Percentiles rank a stretch among this genome's conserved stretches.
phyloP scores from a whole-genome alignment of 371 early-diverging fungal genomes.

The Dichotomocladium elegans region DNA sequence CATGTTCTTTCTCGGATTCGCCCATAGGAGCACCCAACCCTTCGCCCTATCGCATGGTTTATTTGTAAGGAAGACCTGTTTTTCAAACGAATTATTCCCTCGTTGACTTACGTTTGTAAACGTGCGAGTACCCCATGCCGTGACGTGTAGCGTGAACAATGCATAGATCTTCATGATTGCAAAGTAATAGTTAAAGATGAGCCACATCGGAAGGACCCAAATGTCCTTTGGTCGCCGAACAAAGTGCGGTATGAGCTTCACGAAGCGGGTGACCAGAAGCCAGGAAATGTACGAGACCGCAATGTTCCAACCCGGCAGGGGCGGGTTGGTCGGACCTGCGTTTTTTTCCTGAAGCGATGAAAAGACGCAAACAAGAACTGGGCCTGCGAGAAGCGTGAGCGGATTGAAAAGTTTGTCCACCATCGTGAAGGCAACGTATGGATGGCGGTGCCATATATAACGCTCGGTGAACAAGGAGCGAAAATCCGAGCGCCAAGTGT shows the following conservation, averaged over 20 bases:
- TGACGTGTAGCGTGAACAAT: conserved; percentile 59
- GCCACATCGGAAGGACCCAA: conserved; percentile 55
- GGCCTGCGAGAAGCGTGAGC: conserved; percentile 64
- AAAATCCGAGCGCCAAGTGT: conserved; percentile 72
- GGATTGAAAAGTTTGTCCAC: conserved; percentile 73
- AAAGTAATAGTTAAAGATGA: conserved; percentile 62
- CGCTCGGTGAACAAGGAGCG: conserved; percentile 61
- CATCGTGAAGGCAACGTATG: conserved; percentile 72
- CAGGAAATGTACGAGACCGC: conserved; percentile 52
- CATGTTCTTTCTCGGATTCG: not conserved
- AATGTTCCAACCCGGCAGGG: conserved; percentile 49
- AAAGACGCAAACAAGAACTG: conserved; percentile 52
- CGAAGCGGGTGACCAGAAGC: conserved; percentile 54
- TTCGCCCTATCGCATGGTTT: conserved; percentile 4
- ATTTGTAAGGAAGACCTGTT: not conserved
- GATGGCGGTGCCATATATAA: conserved; percentile 59
- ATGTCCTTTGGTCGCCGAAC: conserved; percentile 58
- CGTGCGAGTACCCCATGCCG: conserved; percentile 63
- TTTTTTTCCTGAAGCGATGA: conserved; percentile 2
- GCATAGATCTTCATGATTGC: conserved; percentile 63
- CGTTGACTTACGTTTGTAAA: conserved; percentile 7
- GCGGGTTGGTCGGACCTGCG: conserved; percentile 11
- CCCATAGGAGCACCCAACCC: conserved; percentile 8
- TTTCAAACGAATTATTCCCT: not conserved
- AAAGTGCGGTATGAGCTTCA: conserved; percentile 61